Percentiles rank a stretch among this genome's conserved stretches.
These are phyloP conservation scores for Heterobasidion irregulare DNA, from an alignment of 1,284 basidiomycete genomes.

Conservation along the genomic window DNA sequence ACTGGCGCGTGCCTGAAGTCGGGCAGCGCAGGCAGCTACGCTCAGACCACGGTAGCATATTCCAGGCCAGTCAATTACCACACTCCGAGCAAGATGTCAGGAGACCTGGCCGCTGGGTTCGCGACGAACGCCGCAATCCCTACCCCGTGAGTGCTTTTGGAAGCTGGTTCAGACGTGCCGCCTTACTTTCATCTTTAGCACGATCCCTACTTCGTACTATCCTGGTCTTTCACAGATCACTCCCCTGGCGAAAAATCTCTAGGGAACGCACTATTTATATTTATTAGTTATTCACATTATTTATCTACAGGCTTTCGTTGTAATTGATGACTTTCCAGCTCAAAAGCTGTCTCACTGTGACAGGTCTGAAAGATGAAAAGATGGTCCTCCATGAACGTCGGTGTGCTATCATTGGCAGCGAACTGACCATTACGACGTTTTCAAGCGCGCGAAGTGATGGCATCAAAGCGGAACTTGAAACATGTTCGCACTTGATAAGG, in stretches of 20 bases:
- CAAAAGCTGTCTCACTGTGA: no score
- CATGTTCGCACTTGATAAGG: no score
- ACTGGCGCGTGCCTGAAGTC: conserved; percentile 21
- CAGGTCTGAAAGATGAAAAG: no score
- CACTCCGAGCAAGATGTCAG: conserved; percentile 20
- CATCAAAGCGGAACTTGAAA: no score
- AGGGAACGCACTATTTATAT: not conserved
- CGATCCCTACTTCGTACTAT: conserved; percentile 24
- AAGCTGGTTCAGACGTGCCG: not conserved
- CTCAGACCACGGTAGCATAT: conserved; percentile 14
- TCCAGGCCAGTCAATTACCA: conserved; percentile 20
- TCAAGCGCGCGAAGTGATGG: no score
- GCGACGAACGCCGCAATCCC: conserved; percentile 22
- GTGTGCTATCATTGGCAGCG: no score
- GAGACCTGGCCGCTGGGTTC: conserved; percentile 21
- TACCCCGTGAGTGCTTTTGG: conserved; percentile 18
- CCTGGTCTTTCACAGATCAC: conserved; percentile 20
- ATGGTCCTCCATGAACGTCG: no score
- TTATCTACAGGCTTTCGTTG: no score
- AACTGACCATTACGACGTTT: no score
- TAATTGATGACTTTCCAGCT: no score
- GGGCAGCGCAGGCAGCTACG: conserved; percentile 15
- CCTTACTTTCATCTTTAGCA: conserved; percentile 11
- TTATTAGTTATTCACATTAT: no score
- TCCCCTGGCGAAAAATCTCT: conserved; percentile 16